These are phyloP conservation scores for Cenococcum geophilum DNA, from an alignment of 495 filamentous ascomycete genomes.

Conservation along the genomic window DNA sequence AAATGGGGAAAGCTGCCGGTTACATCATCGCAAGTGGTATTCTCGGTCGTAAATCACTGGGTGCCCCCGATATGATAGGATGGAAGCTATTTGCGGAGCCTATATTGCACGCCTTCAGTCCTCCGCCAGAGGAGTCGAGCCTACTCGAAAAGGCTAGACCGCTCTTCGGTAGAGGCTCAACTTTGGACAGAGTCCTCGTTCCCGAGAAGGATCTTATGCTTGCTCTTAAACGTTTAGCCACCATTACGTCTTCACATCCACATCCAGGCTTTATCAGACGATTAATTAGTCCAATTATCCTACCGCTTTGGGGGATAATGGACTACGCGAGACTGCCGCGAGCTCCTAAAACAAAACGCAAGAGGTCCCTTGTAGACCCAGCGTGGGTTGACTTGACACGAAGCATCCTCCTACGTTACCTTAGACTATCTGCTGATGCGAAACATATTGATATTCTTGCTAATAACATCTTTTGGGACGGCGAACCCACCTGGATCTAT, in stretches of 20 bases:
- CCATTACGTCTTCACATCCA: slow-evolving; percentile 59
- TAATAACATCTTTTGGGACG: slow-evolving; percentile 50
- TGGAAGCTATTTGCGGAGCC: slow-evolving; percentile 65
- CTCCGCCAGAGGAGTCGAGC: slow-evolving; percentile 27
- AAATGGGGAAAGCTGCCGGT: slow-evolving; percentile 59
- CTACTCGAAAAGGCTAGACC: not conserved
- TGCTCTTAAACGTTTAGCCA: slow-evolving; percentile 53
- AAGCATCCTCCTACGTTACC: slow-evolving; percentile 44
- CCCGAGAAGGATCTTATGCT: slow-evolving; percentile 40
- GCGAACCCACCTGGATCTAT: slow-evolving; percentile 47
- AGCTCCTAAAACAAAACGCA: slow-evolving; percentile 32
- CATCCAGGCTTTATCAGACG: slow-evolving; percentile 69
- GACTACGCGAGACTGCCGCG: slow-evolving; percentile 43
- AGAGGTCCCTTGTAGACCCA: slow-evolving; percentile 1
- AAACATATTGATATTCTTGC: slow-evolving; percentile 44
- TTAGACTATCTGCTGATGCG: slow-evolving; percentile 44
- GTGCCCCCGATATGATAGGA: slow-evolving; percentile 62
- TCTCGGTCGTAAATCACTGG: slow-evolving; percentile 57
- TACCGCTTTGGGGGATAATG: slow-evolving; percentile 64
- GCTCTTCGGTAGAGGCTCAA: not conserved
- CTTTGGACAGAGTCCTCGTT: slow-evolving; percentile 39
- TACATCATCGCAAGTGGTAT: slow-evolving; percentile 72
- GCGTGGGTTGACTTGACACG: slow-evolving; percentile 24
- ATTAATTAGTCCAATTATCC: slow-evolving; percentile 55
- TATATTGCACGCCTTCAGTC: slow-evolving; percentile 56